Percentiles rank a stretch among this genome's conserved stretches.
Conservation (phyloP, 2,329 filamentous ascomycete genomes). For the Penicillium polonicum region DNA sequence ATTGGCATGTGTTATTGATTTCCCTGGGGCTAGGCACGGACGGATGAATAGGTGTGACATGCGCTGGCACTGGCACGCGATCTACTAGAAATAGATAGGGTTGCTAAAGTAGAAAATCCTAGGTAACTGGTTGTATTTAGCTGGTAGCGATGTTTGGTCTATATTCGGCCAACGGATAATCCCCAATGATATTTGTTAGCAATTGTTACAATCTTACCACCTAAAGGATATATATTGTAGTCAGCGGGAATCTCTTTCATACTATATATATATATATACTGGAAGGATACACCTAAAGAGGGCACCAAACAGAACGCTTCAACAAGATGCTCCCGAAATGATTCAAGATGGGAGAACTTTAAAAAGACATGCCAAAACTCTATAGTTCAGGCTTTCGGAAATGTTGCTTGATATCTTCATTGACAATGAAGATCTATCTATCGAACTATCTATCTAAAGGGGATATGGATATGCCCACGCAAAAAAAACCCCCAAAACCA, state of each 20-base stretch:
- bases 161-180: not conserved
- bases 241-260: not conserved
- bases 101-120: too few species aligned
- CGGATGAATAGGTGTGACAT: not conserved
- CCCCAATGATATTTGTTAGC: not conserved
- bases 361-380: not conserved
- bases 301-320: not conserved
- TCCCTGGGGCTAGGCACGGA: not conserved
- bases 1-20: not conserved
- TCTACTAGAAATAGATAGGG: not conserved
- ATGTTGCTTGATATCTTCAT: constrained; percentile 1
- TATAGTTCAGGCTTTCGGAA: not conserved
- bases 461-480: constrained; percentile 6
- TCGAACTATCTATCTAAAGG: constrained; percentile 25
- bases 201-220: not conserved
- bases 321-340: not conserved
- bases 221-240: not conserved
- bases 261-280: not conserved
- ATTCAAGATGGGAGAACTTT: not conserved
- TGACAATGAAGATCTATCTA: constrained; percentile 15
- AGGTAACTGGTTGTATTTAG: not conserved
- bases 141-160: not conserved
- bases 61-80: not conserved
- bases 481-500: constrained; percentile 8
- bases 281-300: not conserved